phyloP scores from a whole-genome alignment of 177 flowering plant species.

The Vitis hybrid region DNA sequence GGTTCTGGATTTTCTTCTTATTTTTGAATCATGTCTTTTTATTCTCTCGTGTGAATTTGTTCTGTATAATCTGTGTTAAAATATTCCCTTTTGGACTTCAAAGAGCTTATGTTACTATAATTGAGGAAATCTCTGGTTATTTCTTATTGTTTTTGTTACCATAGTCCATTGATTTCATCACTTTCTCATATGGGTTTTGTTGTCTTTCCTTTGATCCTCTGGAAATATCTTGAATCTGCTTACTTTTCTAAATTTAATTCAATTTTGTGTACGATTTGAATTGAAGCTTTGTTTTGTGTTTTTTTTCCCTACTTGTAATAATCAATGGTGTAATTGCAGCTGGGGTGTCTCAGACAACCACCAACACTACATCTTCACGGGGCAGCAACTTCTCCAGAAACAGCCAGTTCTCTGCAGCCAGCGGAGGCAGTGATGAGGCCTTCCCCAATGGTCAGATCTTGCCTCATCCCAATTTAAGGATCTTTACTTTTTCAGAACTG shows the following conservation, averaged over 20 bases:
- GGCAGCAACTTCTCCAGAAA: conserved; percentile 32
- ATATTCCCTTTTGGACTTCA: not conserved
- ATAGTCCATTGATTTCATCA: not conserved
- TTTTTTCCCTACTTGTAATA: too few species aligned
- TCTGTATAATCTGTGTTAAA: not conserved
- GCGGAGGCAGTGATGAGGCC: conserved; percentile 28
- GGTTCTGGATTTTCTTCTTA: too few species aligned
- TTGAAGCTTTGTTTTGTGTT: not conserved
- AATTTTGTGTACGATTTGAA: not conserved
- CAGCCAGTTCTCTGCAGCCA: conserved; percentile 38
- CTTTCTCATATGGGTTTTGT: conserved; percentile 12
- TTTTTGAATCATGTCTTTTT: too few species aligned
- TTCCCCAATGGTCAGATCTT: conserved; percentile 37
- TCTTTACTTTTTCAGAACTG: conserved; percentile 36
- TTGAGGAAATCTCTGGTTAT: not conserved
- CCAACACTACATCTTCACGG: conserved; percentile 25
- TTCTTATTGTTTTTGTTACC: not conserved
- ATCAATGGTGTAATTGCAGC: not conserved
- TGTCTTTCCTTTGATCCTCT: not conserved
- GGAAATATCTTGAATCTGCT: not conserved
- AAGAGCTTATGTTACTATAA: not conserved
- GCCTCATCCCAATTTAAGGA: conserved; percentile 37
- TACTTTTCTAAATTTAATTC: not conserved
- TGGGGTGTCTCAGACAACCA: conserved; percentile 35
- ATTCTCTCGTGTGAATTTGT: not conserved